phyloP scores from a whole-genome alignment of 306 rosid genomes.

The Arachis stenosperma region DNA sequence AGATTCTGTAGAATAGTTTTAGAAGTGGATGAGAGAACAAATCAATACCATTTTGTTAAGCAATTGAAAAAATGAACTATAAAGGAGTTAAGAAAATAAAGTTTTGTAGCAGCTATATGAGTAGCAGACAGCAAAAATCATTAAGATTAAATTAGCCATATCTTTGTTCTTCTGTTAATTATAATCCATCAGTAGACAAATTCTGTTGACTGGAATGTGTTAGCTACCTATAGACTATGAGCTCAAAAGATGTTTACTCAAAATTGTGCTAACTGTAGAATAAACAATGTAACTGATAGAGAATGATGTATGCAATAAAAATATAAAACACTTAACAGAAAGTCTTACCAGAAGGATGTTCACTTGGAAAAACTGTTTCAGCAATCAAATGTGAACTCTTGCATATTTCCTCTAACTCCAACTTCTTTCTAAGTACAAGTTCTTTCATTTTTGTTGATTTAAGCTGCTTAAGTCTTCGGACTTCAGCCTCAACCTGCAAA shows the following conservation, averaged over 20 bases:
- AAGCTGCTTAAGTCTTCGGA: slow-evolving; percentile 67
- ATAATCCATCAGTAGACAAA: not conserved
- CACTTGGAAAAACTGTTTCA: slow-evolving; percentile 37
- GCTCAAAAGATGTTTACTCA: slow-evolving; percentile 1
- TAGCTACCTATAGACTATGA: not conserved
- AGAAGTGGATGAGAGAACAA: slow-evolving; percentile 9
- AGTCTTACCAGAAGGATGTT: slow-evolving; percentile 50
- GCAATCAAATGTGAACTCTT: slow-evolving; percentile 57
- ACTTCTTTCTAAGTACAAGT: slow-evolving; percentile 55
- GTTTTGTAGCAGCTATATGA: not conserved
- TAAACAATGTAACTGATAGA: slow-evolving; percentile 16
- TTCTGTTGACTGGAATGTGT: not conserved
- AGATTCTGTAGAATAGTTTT: slow-evolving; percentile 43
- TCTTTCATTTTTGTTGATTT: slow-evolving; percentile 75
- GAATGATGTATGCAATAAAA: not conserved
- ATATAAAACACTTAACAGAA: not conserved
- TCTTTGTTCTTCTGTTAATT: slow-evolving; percentile 16
- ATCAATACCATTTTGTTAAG: not conserved
- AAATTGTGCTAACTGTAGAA: not conserved
- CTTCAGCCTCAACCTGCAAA: slow-evolving; percentile 72
- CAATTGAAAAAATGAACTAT: not conserved
- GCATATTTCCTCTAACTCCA: slow-evolving; percentile 70
- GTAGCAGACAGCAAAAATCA: not conserved
- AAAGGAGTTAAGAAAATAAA: not conserved
- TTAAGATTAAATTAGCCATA: slow-evolving; percentile 8